Conservation (phyloP, 768 basidiomycete species). For the Cantharellus anzutake region DNA sequence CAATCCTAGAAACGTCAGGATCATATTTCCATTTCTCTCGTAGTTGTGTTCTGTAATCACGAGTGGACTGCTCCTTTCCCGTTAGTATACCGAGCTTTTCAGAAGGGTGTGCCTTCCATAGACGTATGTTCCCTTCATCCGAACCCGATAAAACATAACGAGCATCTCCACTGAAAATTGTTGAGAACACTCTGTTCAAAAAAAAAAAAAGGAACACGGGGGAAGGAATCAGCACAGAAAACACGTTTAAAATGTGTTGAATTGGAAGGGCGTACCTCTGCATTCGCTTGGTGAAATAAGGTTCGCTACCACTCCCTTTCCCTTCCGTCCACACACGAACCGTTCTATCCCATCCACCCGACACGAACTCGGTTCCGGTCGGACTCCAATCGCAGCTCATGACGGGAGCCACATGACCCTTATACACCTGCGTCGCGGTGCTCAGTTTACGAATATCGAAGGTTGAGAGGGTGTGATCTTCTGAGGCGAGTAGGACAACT, state of each 20-base stretch:
- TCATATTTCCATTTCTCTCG: slow-evolving; percentile 81
- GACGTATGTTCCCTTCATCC: slow-evolving; percentile 84
- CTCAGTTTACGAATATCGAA: slow-evolving; percentile 82
- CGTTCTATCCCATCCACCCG: slow-evolving; percentile 92
- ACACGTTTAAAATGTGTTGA: not conserved
- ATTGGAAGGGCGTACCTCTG: slow-evolving; percentile 41
- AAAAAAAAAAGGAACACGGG: not conserved
- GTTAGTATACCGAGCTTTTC: slow-evolving; percentile 85
- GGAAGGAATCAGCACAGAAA: not conserved
- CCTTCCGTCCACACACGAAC: slow-evolving; percentile 85
- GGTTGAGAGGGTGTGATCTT: slow-evolving; percentile 96
- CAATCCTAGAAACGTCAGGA: slow-evolving; percentile 57
- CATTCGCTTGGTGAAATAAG: slow-evolving; percentile 99
- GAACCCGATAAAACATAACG: slow-evolving; percentile 82
- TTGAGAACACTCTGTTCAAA: slow-evolving; percentile 55
- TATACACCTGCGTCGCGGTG: slow-evolving; percentile 81
- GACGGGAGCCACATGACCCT: slow-evolving; percentile 90
- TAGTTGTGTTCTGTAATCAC: slow-evolving; percentile 82
- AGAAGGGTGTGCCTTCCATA: slow-evolving; percentile 89
- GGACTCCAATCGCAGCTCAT: slow-evolving; percentile 98
- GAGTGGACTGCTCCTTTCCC: slow-evolving; percentile 72
- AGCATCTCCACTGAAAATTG: slow-evolving; percentile 75
- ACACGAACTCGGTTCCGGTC: slow-evolving; percentile 88
- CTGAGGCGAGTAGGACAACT: slow-evolving; percentile 79
- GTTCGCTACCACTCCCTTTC: slow-evolving; percentile 60